A percentile compares a stretch with the other conserved stretches of the same genome.
Conservation (phyloP, 2,329 filamentous ascomycete genomes). For the Fusarium nodosum region DNA sequence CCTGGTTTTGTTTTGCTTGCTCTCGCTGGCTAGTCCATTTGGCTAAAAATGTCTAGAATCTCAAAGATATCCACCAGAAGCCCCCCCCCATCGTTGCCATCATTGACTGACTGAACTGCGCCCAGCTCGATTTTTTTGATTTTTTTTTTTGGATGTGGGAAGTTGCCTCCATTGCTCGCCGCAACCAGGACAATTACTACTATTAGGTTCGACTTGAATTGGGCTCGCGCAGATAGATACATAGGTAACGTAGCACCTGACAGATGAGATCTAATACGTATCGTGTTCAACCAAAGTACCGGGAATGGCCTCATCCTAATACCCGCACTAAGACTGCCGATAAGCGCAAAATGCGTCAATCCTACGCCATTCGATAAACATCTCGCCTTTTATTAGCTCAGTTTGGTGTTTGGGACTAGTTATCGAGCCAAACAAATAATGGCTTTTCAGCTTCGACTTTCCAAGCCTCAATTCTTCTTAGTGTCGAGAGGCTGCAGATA, state of each 20-base stretch:
- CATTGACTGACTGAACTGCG: slow-evolving; percentile 11
- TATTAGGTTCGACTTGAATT: slow-evolving; percentile 22
- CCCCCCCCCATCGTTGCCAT: slow-evolving; percentile 31
- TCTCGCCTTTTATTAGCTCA: background rate
- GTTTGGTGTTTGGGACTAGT: background rate
- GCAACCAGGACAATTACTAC: background rate
- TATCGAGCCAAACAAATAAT: background rate
- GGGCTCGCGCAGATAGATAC: slow-evolving; percentile 10
- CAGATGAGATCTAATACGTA: slow-evolving; percentile 5
- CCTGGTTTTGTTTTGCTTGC: slow-evolving; percentile 29
- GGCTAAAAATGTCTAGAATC: slow-evolving; percentile 30
- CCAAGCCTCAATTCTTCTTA: slow-evolving; percentile 29
- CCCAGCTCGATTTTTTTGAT: background rate
- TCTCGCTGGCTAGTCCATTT: background rate
- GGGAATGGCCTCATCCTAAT: background rate
- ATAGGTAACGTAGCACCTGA: background rate
- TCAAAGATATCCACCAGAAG: slow-evolving; percentile 29
- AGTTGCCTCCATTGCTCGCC: background rate
- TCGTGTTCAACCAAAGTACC: background rate
- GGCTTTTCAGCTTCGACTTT: slow-evolving; percentile 21
- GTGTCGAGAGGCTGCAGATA: background rate
- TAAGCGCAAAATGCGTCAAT: background rate
- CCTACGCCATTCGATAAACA: background rate
- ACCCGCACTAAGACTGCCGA: slow-evolving; percentile 10
- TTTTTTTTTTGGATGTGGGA: background rate